A percentile compares a stretch with the other conserved stretches of the same genome.
phyloP scores from a whole-genome alignment of 2,329 filamentous ascomycete species.

The Purpureocillium takamizusanense region DNA sequence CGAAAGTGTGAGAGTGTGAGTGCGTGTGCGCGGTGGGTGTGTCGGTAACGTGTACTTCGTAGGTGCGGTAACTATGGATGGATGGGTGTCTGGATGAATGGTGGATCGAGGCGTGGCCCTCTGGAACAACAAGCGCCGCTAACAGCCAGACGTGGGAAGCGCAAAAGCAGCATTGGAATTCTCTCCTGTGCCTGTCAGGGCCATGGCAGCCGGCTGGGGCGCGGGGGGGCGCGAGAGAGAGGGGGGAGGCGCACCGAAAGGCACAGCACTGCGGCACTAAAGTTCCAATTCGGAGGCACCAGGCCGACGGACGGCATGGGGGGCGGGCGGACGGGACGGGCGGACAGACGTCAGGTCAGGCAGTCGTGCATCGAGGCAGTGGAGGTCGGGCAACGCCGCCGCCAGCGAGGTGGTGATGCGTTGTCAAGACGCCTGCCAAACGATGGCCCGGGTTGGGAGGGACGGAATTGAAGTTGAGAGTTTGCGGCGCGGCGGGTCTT shows the following conservation, averaged over 20 bases:
- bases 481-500: too few relatives aligned
- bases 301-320: slow-evolving; percentile 5
- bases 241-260: too few relatives aligned
- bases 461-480: too few relatives aligned
- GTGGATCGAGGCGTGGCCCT: background rate
- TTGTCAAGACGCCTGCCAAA: slow-evolving; percentile 36
- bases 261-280: too few relatives aligned
- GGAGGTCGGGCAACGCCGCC: slow-evolving; percentile 14
- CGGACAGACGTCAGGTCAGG: slow-evolving; percentile 3
- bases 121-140: slow-evolving; percentile 20
- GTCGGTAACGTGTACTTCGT: too few relatives aligned
- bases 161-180: slow-evolving; percentile 17
- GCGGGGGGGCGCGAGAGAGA: too few relatives aligned
- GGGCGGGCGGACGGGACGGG: background rate
- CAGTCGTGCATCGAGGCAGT: slow-evolving; percentile 12
- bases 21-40: too few relatives aligned
- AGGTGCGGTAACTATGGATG: background rate
- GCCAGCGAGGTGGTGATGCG: slow-evolving; percentile 30
- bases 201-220: too few relatives aligned
- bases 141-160: slow-evolving; percentile 6
- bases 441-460: slow-evolving; percentile 15
- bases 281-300: slow-evolving; percentile 6
- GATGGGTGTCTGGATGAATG: background rate
- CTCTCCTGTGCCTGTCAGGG: slow-evolving; percentile 6
- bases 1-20: too few relatives aligned